Evolutionary conservation across 2,329 filamentous ascomycete genomes (phyloP).

Genomic region (Cladophialophora bantiana): DNA sequence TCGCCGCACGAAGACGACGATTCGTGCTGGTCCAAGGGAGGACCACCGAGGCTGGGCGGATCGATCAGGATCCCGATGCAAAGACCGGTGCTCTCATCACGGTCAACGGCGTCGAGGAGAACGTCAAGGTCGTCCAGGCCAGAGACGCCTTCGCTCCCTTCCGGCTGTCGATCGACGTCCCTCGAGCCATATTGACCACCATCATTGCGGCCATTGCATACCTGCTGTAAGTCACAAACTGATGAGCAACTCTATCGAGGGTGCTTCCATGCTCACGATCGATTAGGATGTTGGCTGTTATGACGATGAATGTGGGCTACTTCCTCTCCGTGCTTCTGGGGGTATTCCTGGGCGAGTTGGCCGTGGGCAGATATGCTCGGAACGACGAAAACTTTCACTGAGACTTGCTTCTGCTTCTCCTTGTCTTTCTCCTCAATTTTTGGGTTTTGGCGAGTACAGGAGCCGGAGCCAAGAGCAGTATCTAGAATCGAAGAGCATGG

Average conservation of each 20-base stretch:
- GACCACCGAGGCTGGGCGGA: conserved; percentile 64
- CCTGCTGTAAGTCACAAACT: conserved; percentile 72
- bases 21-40: conserved; percentile 77
- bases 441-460: neutral
- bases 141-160: conserved; percentile 68
- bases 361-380: conserved; percentile 72
- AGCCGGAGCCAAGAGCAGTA: neutral
- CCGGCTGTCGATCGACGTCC: conserved; percentile 79
- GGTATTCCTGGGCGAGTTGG: conserved; percentile 84
- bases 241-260: neutral
- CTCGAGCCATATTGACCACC: conserved; percentile 74
- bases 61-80: conserved; percentile 65
- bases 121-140: conserved; percentile 73
- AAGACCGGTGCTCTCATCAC: conserved; percentile 71
- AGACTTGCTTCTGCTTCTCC: neutral
- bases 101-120: conserved; percentile 80
- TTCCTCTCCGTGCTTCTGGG: conserved; percentile 80
- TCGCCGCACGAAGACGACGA: conserved; percentile 74
- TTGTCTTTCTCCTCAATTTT: neutral
- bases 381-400: conserved; percentile 57
- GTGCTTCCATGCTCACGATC: conserved; percentile 9
- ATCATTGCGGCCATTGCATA: conserved; percentile 80
- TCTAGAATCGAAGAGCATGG: neutral
- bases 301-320: conserved; percentile 88
- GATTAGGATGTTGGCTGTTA: conserved; percentile 84